Percentiles rank a stretch among this genome's conserved stretches.
Evolutionary conservation across 2,329 filamentous ascomycete species (phyloP).

Genomic region (Exophiala phaeomuriformis): DNA sequence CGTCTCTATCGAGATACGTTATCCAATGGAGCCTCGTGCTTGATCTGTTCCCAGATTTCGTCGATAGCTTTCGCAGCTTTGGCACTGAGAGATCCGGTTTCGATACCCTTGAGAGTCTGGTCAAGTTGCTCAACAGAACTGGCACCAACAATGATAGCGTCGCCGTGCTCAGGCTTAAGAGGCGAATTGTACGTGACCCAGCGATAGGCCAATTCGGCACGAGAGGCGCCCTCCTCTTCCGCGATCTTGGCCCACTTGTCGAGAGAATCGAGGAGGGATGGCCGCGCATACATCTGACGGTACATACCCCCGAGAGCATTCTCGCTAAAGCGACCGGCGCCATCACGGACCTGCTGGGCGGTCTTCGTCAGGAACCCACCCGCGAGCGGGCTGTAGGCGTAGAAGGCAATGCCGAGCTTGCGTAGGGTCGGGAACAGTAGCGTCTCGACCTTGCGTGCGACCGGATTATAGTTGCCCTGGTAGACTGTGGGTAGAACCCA

Average conservation of each 20-base stretch:
- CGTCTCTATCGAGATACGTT: conserved; percentile 14
- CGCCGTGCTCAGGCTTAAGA: conserved; percentile 29
- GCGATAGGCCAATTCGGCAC: conserved; percentile 33
- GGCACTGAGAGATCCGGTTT: conserved; percentile 32
- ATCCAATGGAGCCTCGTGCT: conserved; percentile 29
- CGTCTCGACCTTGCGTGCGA: conserved; percentile 33
- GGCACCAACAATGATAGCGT: conserved; percentile 32
- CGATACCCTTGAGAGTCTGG: conserved; percentile 27
- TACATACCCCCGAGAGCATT: conserved; percentile 28
- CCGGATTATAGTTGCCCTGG: conserved; percentile 37
- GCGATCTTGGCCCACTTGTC: conserved; percentile 30
- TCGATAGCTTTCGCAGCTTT: conserved; percentile 26
- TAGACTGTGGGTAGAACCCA: conserved; percentile 36
- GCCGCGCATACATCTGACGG: conserved; percentile 28
- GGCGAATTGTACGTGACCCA: conserved; percentile 33
- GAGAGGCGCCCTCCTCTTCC: conserved; percentile 26
- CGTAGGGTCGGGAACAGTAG: conserved; percentile 34
- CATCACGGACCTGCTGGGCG: conserved; percentile 29
- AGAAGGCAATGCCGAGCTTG: conserved; percentile 30
- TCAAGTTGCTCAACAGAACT: conserved; percentile 31
- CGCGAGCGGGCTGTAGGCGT: conserved; percentile 29
- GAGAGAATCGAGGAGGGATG: conserved; percentile 29
- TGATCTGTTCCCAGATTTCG: conserved; percentile 29
- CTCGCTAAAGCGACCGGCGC: conserved; percentile 29
- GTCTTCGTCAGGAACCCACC: conserved; percentile 34